phyloP scores from a whole-genome alignment of 495 filamentous ascomycete species.

The Penicillium robsamsonii region DNA sequence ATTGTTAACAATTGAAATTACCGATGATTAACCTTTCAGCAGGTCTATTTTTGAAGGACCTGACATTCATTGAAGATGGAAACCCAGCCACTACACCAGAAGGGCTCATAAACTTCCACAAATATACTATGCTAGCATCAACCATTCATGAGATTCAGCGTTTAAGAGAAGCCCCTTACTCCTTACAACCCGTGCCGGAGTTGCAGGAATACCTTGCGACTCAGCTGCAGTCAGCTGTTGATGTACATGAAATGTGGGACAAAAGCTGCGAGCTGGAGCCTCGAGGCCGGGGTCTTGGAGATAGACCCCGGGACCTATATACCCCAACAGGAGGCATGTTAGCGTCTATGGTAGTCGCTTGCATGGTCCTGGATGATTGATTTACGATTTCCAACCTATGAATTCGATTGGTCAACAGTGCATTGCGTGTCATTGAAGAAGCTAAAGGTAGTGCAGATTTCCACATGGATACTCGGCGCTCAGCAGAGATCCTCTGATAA shows the following conservation, averaged over 20 bases:
- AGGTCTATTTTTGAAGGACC: constrained; percentile 91
- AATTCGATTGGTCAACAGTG: no score
- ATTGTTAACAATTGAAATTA: background rate
- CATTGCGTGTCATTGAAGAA: background rate
- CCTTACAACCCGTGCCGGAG: constrained; percentile 76
- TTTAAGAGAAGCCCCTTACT: constrained; percentile 86
- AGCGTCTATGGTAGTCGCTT: constrained; percentile 27
- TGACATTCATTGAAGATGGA: constrained; percentile 95
- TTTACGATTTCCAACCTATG: no score
- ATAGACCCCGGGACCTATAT: constrained; percentile 46
- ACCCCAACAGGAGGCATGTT: constrained; percentile 50
- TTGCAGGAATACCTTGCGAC: constrained; percentile 87
- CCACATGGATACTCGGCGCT: no score
- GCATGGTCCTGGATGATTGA: constrained; percentile 26
- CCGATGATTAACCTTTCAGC: constrained; percentile 3
- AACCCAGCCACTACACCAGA: constrained; percentile 87
- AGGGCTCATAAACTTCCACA: constrained; percentile 89
- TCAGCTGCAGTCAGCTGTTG: constrained; percentile 78
- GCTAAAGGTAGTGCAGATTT: background rate
- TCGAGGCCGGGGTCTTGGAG: constrained; percentile 75
- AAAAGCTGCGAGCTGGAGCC: constrained; percentile 83
- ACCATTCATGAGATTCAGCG: constrained; percentile 90
- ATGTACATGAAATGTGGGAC: constrained; percentile 93
- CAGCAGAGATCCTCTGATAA: no score
- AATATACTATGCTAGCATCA: constrained; percentile 88